Conservation (phyloP, 2,329 filamentous ascomycete species). For the Talaromyces sp. region DNA sequence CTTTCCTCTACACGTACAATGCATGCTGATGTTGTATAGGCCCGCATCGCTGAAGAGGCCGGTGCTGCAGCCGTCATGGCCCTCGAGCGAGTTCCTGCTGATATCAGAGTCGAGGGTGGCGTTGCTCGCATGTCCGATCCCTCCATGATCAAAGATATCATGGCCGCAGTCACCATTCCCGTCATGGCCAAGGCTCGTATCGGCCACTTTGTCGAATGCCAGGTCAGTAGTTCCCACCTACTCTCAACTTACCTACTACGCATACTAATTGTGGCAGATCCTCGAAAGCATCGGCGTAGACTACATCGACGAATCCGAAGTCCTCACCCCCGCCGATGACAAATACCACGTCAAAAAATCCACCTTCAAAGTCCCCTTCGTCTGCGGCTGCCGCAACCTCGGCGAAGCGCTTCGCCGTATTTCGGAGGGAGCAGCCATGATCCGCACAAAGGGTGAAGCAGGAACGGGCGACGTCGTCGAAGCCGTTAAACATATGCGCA, state of each 20-base stretch:
- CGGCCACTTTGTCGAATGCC: constrained; percentile 96
- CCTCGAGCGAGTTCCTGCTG: constrained; percentile 92
- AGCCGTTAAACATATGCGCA: constrained; percentile 93
- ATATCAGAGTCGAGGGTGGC: constrained; percentile 88
- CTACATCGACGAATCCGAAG: constrained; percentile 98
- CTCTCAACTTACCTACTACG: too few relatives aligned
- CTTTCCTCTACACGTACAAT: background rate
- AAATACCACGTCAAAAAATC: constrained; percentile 89
- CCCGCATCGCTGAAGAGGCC: constrained; percentile 94
- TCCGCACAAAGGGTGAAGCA: constrained; percentile 96
- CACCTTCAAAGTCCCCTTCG: constrained; percentile 80
- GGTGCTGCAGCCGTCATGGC: constrained; percentile 98
- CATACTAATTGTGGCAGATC: too few relatives aligned
- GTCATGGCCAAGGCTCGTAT: constrained; percentile 99
- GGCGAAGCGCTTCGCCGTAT: constrained; percentile 90
- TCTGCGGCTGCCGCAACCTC: constrained; percentile 92
- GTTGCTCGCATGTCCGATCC: constrained; percentile 98
- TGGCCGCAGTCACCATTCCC: constrained; percentile 90
- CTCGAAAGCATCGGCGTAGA: constrained; percentile 92
- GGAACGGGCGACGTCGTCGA: constrained; percentile 96
- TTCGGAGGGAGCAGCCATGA: constrained; percentile 94
- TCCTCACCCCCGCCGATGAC: constrained; percentile 90
- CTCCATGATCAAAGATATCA: constrained; percentile 90
- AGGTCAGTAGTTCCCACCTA: too few relatives aligned
- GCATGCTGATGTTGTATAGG: constrained; percentile 48